These are phyloP conservation scores for Apiotrichum domesticum DNA, from an alignment of 1,284 basidiomycete genomes.

Conservation along the genomic window DNA sequence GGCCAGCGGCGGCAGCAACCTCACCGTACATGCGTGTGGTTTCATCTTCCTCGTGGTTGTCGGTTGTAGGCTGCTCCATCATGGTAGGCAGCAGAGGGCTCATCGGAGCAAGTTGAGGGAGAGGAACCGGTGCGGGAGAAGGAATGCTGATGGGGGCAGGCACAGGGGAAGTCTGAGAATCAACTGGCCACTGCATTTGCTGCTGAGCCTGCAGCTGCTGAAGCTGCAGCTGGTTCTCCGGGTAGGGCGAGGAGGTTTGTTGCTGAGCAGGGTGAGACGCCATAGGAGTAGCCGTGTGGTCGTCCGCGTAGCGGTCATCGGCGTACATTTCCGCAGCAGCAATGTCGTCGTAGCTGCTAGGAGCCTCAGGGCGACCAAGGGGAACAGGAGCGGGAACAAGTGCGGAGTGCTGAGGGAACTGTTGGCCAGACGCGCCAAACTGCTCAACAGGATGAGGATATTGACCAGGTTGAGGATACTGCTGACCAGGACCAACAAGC, in stretches of 20 bases:
- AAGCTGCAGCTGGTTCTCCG: too few species aligned
- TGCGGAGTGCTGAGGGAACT: not conserved
- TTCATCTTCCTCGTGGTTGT: slow-evolving; percentile 20
- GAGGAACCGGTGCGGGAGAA: slow-evolving; percentile 10
- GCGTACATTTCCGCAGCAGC: slow-evolving; percentile 28
- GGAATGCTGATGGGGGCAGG: not conserved
- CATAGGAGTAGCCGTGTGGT: slow-evolving; percentile 7
- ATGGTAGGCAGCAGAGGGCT: slow-evolving; percentile 19
- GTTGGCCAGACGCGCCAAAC: not conserved
- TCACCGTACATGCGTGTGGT: slow-evolving; percentile 35
- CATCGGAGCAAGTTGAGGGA: slow-evolving; percentile 34
- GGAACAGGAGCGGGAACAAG: slow-evolving; percentile 28
- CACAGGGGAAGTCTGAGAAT: not conserved
- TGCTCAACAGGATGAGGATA: too few species aligned
- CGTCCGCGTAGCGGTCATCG: slow-evolving; percentile 21
- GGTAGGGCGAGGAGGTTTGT: too few species aligned
- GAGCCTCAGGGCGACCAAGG: slow-evolving; percentile 36
- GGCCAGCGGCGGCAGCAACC: slow-evolving; percentile 35
- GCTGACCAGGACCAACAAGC: slow-evolving; percentile 29
- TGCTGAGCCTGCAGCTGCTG: not conserved
- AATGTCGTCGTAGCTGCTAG: slow-evolving; percentile 29
- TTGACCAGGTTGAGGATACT: not conserved
- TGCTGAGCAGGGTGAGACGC: not conserved
- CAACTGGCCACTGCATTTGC: not conserved
- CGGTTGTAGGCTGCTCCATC: slow-evolving; percentile 10